phyloP scores from a whole-genome alignment of 352 stramenopile species.

The Phytopythium oedochilum region DNA sequence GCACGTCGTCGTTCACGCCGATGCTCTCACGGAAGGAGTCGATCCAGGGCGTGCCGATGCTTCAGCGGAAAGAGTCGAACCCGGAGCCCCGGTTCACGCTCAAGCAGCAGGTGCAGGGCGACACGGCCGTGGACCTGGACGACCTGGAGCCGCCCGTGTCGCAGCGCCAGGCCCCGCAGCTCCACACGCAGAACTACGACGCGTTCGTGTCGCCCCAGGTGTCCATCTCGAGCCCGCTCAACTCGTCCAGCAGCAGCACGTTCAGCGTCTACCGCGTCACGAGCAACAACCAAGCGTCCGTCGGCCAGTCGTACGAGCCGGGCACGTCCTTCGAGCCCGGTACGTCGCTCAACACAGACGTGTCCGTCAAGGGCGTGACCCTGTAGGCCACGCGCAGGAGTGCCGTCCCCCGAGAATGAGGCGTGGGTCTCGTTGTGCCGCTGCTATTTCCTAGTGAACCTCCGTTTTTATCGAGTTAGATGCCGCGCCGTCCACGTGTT shows the following conservation, averaged over 20 bases:
- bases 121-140: conserved; percentile 18
- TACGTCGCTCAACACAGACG: conserved; percentile 10
- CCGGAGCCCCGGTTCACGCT: conserved; percentile 33
- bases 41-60: conserved; percentile 18
- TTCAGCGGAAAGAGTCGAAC: conserved; percentile 29
- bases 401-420: background rate
- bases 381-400: conserved; percentile 17
- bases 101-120: conserved; percentile 29
- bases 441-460: background rate
- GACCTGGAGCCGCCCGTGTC: conserved; percentile 13
- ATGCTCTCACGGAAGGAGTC: conserved; percentile 28
- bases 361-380: conserved; percentile 32
- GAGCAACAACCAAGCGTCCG: conserved; percentile 1
- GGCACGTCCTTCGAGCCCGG: conserved; percentile 18
- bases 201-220: conserved; percentile 18
- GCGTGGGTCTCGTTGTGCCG: background rate
- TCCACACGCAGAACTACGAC: conserved; percentile 1
- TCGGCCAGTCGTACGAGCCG: conserved; percentile 15
- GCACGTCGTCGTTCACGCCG: conserved; percentile 12
- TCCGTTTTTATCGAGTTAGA: conserved; percentile 2
- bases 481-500: too few species aligned
- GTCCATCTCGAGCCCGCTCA: conserved; percentile 11
- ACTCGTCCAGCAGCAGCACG: conserved; percentile 7
- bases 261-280: conserved; percentile 10
- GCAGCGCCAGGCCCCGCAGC: conserved; percentile 5